These are phyloP conservation scores for Picea sitchensis DNA, from an alignment of 75 land plant species.

Conservation along the genomic window DNA sequence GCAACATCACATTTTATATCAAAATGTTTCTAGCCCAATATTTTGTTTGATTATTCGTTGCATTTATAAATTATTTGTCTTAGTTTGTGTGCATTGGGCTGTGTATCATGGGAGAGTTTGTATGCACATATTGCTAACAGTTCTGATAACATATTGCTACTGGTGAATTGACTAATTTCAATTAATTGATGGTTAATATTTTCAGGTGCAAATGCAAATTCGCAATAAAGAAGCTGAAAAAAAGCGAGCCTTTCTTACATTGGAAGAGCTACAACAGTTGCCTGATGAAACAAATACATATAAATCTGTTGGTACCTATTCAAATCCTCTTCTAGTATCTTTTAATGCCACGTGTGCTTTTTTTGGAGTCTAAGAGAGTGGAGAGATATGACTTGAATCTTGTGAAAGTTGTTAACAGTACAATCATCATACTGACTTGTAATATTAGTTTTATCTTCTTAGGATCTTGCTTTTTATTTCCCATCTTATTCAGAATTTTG, in stretches of 20 bases:
- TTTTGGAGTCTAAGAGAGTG: neutral
- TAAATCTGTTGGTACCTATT: constrained; percentile 76
- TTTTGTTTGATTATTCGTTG: too few species aligned
- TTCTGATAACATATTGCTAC: too few species aligned
- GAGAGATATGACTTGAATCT: neutral
- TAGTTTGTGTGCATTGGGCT: too few species aligned
- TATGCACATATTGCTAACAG: too few species aligned
- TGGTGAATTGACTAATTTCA: too few species aligned
- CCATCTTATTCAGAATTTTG: neutral
- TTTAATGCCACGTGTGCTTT: neutral
- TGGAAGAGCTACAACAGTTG: constrained; percentile 66
- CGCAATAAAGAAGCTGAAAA: constrained; percentile 73
- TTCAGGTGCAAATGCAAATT: constrained; percentile 59
- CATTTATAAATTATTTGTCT: too few species aligned
- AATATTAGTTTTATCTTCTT: neutral
- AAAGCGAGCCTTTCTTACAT: constrained; percentile 72
- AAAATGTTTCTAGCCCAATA: too few species aligned
- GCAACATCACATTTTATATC: too few species aligned
- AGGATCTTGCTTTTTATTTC: neutral
- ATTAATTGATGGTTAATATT: neutral
- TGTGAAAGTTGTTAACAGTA: neutral
- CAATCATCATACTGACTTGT: too few species aligned
- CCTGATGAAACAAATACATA: constrained; percentile 86
- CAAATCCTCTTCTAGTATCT: neutral
- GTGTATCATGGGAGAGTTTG: too few species aligned